Base-by-base conservation (phyloP, 177 flowering plant genomes). In the Vitis hybrid region DNA sequence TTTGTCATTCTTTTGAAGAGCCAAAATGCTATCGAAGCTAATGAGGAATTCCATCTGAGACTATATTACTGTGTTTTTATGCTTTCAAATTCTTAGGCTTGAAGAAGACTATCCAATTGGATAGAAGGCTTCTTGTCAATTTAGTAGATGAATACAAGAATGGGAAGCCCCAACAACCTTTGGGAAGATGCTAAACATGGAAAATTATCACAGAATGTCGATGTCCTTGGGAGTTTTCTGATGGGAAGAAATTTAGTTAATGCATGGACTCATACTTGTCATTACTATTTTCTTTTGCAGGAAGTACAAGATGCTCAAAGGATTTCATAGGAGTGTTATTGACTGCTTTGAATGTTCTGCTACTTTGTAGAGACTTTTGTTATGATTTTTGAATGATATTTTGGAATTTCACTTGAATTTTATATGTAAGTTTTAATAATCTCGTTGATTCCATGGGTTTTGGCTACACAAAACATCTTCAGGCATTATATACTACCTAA, bases 251-350 rank as follows among this genome's bases (percentile, higher is more conserved):
- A 56, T 56, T 15, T 56, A 8, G 2, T 10, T 5, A 13, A 8
- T 34, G n/a, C 14, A 39, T 48, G 7, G 14, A 2, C 19, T 55
- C 22, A 9, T 39, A 19, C 12, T 61, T 49, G 45, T 20, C 19
- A 15, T 11, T 53, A 0, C 18, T 50, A 29, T 39, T 29, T 9
- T 59, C 45, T 57, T 29, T 9, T 73, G 67, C 81, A 91, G 90
- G 94, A 91, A 81, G 81, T 91, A 50, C 93, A 91, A 73, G 97
- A 91, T 80, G 94, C 97, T 70, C 90, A 85, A 68, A 77, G 68
- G 73, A 91, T 91, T 91, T 50, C 86, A 94, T 3, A 82, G 81
- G 69, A 83, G 75, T 49, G 84, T 90, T 60, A 76, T 91, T 66
- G 88, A 90, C 73, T 87, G 88, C 72, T 91, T 91, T 12, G 16